Conservation (phyloP, 2,329 filamentous ascomycete genomes). For the Macrophomina tecta region DNA sequence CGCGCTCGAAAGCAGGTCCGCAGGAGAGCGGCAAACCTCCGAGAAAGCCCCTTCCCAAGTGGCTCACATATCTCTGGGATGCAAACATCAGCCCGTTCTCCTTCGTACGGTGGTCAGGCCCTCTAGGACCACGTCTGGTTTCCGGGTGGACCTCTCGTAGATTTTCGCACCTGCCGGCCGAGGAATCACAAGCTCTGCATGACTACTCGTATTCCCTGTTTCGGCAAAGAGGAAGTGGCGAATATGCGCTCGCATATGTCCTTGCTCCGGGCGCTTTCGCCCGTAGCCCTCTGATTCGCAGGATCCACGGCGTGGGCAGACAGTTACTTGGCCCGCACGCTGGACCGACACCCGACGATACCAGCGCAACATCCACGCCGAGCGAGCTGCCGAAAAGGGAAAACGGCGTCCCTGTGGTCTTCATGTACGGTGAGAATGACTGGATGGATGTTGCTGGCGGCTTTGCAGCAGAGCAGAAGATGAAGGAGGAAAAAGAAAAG, state of each 20-base stretch:
- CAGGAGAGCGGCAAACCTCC: constrained; percentile 32
- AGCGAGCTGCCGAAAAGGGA: constrained; percentile 50
- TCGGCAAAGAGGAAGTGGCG: constrained; percentile 86
- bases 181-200: constrained; percentile 84
- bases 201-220: constrained; percentile 95
- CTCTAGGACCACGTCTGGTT: constrained; percentile 87
- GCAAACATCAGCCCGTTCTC: constrained; percentile 96
- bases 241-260: constrained; percentile 91
- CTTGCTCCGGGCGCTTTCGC: constrained; percentile 94
- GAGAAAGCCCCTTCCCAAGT: constrained; percentile 67
- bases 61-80: constrained; percentile 95
- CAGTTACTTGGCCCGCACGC: constrained; percentile 57
- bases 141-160: constrained; percentile 94
- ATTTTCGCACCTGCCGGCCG: constrained; percentile 83
- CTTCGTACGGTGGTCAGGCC: constrained; percentile 84
- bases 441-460: constrained; percentile 98
- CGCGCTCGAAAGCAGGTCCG: constrained; percentile 50
- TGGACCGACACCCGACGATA: constrained; percentile 32
- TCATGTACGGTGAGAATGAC: constrained; percentile 97
- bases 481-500: constrained; percentile 70
- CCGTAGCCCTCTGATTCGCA: constrained; percentile 81
- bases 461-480: constrained; percentile 76
- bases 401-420: constrained; percentile 79
- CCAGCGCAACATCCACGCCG: constrained; percentile 31
- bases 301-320: constrained; percentile 86